Conservation (phyloP, 2,329 filamentous ascomycete genomes). For the Penicillium janthinellum region DNA sequence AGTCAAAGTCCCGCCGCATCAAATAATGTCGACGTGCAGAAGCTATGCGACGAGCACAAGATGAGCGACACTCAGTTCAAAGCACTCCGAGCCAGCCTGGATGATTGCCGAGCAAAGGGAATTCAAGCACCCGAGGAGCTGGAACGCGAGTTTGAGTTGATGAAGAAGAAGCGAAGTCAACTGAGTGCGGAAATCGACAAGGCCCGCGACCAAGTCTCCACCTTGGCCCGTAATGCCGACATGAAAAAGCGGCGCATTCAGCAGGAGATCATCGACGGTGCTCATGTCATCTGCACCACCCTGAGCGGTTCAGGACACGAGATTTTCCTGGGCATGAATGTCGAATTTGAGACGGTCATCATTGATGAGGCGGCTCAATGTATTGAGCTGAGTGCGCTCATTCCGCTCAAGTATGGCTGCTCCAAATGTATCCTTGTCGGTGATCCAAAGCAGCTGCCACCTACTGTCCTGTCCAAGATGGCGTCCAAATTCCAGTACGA, state of each 20-base stretch:
- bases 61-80: slow-evolving; percentile 65
- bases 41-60: slow-evolving; percentile 72
- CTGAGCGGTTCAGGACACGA: slow-evolving; percentile 95
- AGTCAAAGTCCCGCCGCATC: slow-evolving; percentile 49
- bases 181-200: slow-evolving; percentile 84
- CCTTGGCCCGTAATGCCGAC: slow-evolving; percentile 79
- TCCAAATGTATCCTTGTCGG: slow-evolving; percentile 96
- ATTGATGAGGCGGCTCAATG: slow-evolving; percentile 98
- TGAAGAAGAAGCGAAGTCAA: slow-evolving; percentile 74
- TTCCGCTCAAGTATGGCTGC: slow-evolving; percentile 95
- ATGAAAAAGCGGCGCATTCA: slow-evolving; percentile 81
- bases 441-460: slow-evolving; percentile 95
- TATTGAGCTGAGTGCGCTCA: slow-evolving; percentile 93
- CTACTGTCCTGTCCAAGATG: slow-evolving; percentile 91
- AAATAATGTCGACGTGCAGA: slow-evolving; percentile 54
- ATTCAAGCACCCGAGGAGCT: slow-evolving; percentile 53
- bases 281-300: slow-evolving; percentile 92
- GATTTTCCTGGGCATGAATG: slow-evolving; percentile 90
- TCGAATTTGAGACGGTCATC: slow-evolving; percentile 97
- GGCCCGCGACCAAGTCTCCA: slow-evolving; percentile 82
- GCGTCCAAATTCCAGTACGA: slow-evolving; percentile 93
- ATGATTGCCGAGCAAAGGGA: slow-evolving; percentile 62
- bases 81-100: slow-evolving; percentile 70
- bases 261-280: slow-evolving; percentile 85
- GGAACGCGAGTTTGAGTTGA: slow-evolving; percentile 73